Evolutionary conservation across 768 basidiomycete genomes (phyloP), one percentile per base, ranked within the genome.

Genomic region (Amanita fuliginea): DNA sequence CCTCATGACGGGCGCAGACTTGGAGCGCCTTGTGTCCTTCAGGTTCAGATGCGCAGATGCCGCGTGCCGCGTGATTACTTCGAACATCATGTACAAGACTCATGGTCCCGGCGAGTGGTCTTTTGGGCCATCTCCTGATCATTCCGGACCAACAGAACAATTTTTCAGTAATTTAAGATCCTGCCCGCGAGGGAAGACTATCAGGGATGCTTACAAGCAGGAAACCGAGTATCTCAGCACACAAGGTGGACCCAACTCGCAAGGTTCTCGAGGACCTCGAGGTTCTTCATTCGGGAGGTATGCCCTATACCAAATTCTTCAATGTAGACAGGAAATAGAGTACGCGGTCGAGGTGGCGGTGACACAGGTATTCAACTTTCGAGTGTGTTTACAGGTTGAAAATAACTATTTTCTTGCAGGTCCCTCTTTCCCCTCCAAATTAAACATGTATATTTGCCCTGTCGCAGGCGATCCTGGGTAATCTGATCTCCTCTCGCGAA

Each of bases 21-120:
- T 41, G 5, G 9, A 49, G 13, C n/a, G 33, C 2, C 39, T 42
- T 6, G 16, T 49, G 18, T 4, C 19, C 6, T 42, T 16, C 7
- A 35, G 30, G 18, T 46, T 46, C 37, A 48, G 22, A 16, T 48
- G 47, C 21, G 47, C 21, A 32, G 37, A 48, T 9, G 47, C 47
- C 10, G 47, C 37, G 21, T 30, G 33, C 19, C 14, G 19, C 5
- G 19, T 18, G 6, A 24, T 35, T 21, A 21, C 24, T 6, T 9
- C 11, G 4, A 34, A 33, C n/a, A 3, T 4, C 6, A 10, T 13
- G 18, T 34, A 32, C 19, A 45, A 33, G 41, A 8, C 24, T 24
- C 24, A 42, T 9, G 41, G 41, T 13, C 41, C 41, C n/a, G 41
- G 41, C 1, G 7, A 6, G 16, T 42, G 41, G 41, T 16, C 8